Base-by-base conservation (phyloP, 2,329 filamentous ascomycete genomes). In the Leptographium lundbergii region DNA sequence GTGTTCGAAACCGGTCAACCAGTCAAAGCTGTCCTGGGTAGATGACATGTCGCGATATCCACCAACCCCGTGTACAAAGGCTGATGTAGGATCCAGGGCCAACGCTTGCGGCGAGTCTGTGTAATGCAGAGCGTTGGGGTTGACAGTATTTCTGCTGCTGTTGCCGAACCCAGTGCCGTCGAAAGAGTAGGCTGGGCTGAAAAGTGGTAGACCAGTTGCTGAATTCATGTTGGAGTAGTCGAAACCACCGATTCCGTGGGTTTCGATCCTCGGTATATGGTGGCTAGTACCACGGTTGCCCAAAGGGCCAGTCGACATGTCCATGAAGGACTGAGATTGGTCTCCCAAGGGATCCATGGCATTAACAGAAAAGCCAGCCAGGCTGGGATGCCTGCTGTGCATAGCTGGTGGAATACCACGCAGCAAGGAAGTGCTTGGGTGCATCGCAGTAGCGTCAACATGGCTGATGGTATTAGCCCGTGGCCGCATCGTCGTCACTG, bases 391-490 rank as follows among this genome's bases (percentile, higher is more conserved):
- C 63, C 86, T 88, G 71, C 77, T 84, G 74, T 81, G 89, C 68
- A 67, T 79, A 22, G 52, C 52, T 69, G 68, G 74, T 60, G 72
- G 78, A 71, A 74, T 78, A 65, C 67, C 75, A 66, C 71, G 73
- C 64, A 72, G 77, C 65, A 74, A 79, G 50, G 78, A 75, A 52
- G 56, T 74, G 56, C 80, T 79, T 14, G 81, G 75, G 66, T 86
- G 88, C 70, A 95, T 81, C 48, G 86, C 82, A 58, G 80, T 78
- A 60, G 83, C 81, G 69, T 96, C 94, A 59, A 97, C 84, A 71
- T 97, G 91, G 69, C 91, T 94, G 68, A 99, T 95, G 45, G 94
- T 99, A 70, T 97, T 97, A 58, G 94, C 92, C 66, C 94, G 81
- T 25, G 92, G 94, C 64, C 94, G 82, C 82, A 92, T 91, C 14